Base-by-base conservation (phyloP, 371 early-diverging fungal genomes). In the Mucor piriformis region DNA sequence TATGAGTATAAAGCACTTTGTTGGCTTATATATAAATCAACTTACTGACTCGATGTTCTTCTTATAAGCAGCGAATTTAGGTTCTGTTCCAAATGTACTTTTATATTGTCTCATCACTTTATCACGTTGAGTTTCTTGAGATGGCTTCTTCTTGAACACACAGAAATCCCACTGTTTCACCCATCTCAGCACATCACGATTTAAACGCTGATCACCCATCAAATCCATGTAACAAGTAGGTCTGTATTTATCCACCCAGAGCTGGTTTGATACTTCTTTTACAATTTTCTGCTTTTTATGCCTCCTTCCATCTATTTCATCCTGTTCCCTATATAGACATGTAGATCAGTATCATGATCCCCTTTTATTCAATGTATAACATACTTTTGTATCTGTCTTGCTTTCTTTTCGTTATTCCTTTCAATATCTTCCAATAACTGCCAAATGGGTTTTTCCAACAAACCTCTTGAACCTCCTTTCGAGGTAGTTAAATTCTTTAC, bases 111-210 rank as follows among this genome's bases (percentile, higher is more conserved):
- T 61, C 54, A 70, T 40, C 1, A 54, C 54, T 37, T 70, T 70
- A 35, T 77, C 76, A 24, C 76, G 64, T 37, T 77, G 66, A 12
- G 64, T 54, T 52, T 74, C 78, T 10, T 50, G 34, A 10, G 57
- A 35, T 0, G 65, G 67, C 15, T 43, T 18, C 47, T 60, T 77
- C 2, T 86, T 87, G 76, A 97, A 98, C 0, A 97, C 97, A 63
- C 97, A 97, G 38, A 81, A 87, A 70, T 98, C 97, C 99, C 99
- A 98, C 42, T 91, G 83, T 61, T 95, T 96, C 24, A 97, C 86
- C 99, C 99, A 98, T 50, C 78, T 77, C 49, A 97, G 66, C 0
- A 95, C 94, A 24, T 90, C 89, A 7, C 95, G 85, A 66, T 95
- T 95, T 2, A 94, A 72, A 35, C 89, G 73, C 76, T 95, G 94